These are phyloP conservation scores for Cercospora canescens DNA, from an alignment of 2,329 filamentous ascomycete species.

Conservation along the genomic window DNA sequence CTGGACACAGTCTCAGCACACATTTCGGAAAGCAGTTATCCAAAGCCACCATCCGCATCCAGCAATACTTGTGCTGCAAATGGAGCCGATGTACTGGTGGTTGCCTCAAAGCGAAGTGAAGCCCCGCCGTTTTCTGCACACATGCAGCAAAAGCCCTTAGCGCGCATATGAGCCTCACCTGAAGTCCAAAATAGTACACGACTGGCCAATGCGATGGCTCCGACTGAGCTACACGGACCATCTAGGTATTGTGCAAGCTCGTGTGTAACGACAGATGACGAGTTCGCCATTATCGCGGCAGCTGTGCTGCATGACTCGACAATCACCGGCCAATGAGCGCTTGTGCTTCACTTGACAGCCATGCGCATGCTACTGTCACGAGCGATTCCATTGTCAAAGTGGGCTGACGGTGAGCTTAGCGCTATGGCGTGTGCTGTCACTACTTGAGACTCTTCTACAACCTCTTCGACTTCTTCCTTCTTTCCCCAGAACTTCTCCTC, in stretches of 20 bases:
- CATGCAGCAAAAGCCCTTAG: background rate
- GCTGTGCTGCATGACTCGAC: background rate
- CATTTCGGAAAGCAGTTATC: background rate
- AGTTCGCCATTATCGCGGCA: background rate
- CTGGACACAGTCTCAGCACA: background rate
- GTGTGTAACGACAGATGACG: background rate
- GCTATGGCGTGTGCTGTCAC: background rate
- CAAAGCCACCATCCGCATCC: background rate
- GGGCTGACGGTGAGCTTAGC: background rate
- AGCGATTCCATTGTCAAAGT: background rate
- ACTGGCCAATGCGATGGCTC: background rate
- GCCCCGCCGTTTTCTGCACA: background rate
- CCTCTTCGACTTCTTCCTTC: background rate
- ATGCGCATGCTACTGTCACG: background rate
- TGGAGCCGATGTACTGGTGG: background rate
- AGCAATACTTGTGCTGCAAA: background rate
- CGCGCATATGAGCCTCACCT: background rate
- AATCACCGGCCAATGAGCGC: background rate
- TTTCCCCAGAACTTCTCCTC: background rate
- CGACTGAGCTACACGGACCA: background rate
- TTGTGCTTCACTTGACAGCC: background rate
- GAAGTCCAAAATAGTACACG: background rate
- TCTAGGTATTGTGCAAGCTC: background rate
- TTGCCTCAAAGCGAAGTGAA: background rate
- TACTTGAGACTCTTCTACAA: background rate